These are phyloP conservation scores for Lactarius hatsudake DNA, from an alignment of 768 basidiomycete species.

Conservation along the genomic window DNA sequence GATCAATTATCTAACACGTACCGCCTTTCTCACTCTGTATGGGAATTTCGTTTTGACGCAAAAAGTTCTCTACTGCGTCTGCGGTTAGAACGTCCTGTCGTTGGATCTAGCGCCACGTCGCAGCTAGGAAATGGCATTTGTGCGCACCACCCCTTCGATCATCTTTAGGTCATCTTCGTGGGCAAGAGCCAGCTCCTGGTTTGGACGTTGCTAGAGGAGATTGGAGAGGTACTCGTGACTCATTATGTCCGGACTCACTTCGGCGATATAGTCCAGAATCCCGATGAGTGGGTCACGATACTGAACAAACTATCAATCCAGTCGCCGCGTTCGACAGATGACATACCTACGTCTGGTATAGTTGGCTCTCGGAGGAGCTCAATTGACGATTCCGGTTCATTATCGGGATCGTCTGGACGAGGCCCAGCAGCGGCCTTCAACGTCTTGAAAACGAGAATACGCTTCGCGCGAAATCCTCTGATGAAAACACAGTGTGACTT, in stretches of 20 bases:
- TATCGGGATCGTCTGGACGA: background rate
- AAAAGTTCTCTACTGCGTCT: slow-evolving; percentile 2
- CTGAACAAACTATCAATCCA: background rate
- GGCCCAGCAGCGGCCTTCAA: slow-evolving; percentile 8
- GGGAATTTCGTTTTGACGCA: background rate
- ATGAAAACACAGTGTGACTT: slow-evolving; percentile 16
- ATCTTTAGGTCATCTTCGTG: slow-evolving; percentile 16
- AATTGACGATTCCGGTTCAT: background rate
- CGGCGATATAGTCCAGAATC: slow-evolving; percentile 12
- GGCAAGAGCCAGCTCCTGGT: slow-evolving; percentile 6
- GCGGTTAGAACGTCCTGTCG: slow-evolving; percentile 11
- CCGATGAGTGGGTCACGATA: slow-evolving; percentile 12
- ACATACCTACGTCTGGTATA: background rate
- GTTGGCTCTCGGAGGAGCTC: background rate
- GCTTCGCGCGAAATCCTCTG: slow-evolving; percentile 18
- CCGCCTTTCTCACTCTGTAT: slow-evolving; percentile 13
- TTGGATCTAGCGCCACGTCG: background rate
- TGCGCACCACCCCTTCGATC: slow-evolving; percentile 12
- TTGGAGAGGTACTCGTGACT: background rate
- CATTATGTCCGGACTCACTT: slow-evolving; percentile 9
- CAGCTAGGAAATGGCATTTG: background rate
- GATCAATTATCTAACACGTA: background rate
- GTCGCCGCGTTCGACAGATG: background rate
- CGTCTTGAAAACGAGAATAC: background rate
- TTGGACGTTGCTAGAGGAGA: slow-evolving; percentile 1